Evolutionary conservation across 345 rosid species (phyloP), one percentile per base, ranked within the genome.

Genomic region (Ceriops zippeliana): DNA sequence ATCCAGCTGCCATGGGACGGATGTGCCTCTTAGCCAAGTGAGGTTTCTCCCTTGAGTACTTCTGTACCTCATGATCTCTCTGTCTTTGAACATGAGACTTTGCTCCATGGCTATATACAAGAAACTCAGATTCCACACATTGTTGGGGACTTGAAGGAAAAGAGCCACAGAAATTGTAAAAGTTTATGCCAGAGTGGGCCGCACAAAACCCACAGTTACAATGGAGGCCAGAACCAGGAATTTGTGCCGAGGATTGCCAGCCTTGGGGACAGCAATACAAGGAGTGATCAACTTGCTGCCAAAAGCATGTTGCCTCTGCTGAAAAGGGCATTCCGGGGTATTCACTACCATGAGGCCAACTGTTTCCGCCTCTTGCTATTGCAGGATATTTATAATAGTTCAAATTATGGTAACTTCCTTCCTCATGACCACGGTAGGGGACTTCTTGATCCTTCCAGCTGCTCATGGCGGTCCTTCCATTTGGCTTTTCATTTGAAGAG

Each of bases 1-100:
- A 96, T 4, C 91, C 98, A 62, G 97, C 98, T 4, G 89, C 90
- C 19, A 84, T 76, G 35, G 97, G 96, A 28, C 87, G 82, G 72
- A 86, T 65, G 76, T 83, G 88, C 68, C 89, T 81, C 83, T 84
- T 90, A 27, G 76, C 86, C 60, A 75, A 71, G 58, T 70, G 75
- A 73, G 70, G 78, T 77, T 80, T 81, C 74, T 83, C 90, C 77
- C 68, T 83, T 34, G 34, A 15, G 24, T 79, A 76, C 73, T 69
- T 85, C 71, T 75, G 83, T 71, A 72, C 63, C 63, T 60, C 80
- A 47, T 73, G 72, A 75, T 70, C 77, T 68, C 80, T 79, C 69
- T 73, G 75, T 68, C 84, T 85, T 73, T 72, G 87, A 64, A 84
- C 83, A 70, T 78, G 86, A 66, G 86, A 80, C 71, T 74, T 73